These are phyloP conservation scores for Quercus rubra DNA, from an alignment of 306 rosid species.

Conservation along the genomic window DNA sequence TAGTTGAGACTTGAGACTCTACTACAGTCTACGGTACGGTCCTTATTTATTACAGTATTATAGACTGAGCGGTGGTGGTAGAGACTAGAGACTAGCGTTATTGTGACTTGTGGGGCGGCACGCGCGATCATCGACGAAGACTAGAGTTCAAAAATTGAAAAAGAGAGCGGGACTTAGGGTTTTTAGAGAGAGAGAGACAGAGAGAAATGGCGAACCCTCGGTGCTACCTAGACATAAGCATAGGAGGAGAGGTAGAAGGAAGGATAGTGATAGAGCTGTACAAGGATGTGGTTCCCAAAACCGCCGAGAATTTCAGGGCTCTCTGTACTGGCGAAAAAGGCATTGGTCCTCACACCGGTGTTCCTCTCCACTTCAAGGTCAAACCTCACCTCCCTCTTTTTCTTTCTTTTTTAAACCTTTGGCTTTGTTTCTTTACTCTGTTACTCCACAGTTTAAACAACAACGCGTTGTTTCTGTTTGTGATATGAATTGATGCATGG, in stretches of 20 bases:
- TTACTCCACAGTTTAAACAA: too few species aligned
- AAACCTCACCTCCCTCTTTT: background rate
- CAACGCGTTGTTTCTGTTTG: too few species aligned
- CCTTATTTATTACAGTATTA: too few species aligned
- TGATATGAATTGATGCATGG: too few species aligned
- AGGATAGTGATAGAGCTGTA: constrained; percentile 64
- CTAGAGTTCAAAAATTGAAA: constrained; percentile 2
- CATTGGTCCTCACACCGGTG: constrained; percentile 40
- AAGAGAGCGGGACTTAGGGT: constrained; percentile 34
- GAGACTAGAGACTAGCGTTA: too few species aligned
- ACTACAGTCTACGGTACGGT: too few species aligned
- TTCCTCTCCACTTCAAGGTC: constrained; percentile 77
- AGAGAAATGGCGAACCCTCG: constrained; percentile 44
- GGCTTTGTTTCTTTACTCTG: too few species aligned
- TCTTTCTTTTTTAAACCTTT: background rate
- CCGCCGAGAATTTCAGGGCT: constrained; percentile 75
- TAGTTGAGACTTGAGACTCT: background rate
- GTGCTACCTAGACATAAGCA: constrained; percentile 55
- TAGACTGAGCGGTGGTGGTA: too few species aligned
- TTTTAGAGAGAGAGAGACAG: constrained; percentile 10
- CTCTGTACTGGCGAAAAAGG: constrained; percentile 77
- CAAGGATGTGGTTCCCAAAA: constrained; percentile 65
- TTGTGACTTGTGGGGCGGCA: constrained; percentile 16
- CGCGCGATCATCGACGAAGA: background rate
- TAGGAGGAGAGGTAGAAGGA: constrained; percentile 69